Conservation (phyloP, 1,139 yeast species). For the Candida smagusa region DNA sequence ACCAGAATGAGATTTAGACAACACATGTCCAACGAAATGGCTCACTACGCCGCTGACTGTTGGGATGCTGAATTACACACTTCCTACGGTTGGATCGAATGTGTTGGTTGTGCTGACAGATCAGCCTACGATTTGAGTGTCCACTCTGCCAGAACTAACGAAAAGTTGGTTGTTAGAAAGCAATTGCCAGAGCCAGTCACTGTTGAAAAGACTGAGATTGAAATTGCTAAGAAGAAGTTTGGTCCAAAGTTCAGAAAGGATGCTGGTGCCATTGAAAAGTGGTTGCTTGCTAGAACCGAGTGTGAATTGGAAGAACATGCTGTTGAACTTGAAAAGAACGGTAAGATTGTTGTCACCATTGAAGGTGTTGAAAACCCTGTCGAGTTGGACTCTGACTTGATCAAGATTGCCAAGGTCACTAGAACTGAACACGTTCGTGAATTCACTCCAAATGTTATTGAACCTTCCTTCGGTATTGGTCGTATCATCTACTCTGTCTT, state of each 20-base stretch:
- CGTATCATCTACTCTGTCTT: conserved; percentile 90
- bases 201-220: conserved; percentile 81
- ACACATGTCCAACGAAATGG: conserved; percentile 99
- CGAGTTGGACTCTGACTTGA: conserved; percentile 70
- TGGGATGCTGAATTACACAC: conserved; percentile 99
- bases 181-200: conserved; percentile 78
- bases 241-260: conserved; percentile 98
- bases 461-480: conserved; percentile 99
- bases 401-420: conserved; percentile 73
- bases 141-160: conserved; percentile 92
- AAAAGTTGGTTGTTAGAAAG: conserved; percentile 91
- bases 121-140: conserved; percentile 97
- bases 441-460: conserved; percentile 95
- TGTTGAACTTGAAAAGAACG: conserved; percentile 59
- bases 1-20: conserved; percentile 91
- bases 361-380: conserved; percentile 57
- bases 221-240: conserved; percentile 87
- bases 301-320: conserved; percentile 79
- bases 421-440: conserved; percentile 91
- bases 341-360: conserved; percentile 63
- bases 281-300: conserved; percentile 74
- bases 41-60: conserved; percentile 98
- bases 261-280: conserved; percentile 86
- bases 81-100: conserved; percentile 98
- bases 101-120: conserved; percentile 99